These are phyloP conservation scores for Leccinum angustisporum DNA, from an alignment of 1,284 basidiomycete genomes.

Conservation along the genomic window DNA sequence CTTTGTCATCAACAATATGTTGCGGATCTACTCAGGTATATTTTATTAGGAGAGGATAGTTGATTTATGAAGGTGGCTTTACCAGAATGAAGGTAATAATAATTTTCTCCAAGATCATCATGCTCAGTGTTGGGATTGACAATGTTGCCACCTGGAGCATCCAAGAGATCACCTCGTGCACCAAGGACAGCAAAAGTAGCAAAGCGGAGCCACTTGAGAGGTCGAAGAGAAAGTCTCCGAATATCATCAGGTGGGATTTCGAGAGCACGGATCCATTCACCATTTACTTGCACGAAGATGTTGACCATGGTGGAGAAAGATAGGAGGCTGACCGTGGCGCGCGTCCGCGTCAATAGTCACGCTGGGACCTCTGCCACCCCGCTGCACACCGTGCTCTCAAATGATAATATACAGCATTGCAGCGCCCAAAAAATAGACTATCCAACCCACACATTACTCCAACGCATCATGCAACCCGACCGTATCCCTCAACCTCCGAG, in stretches of 20 bases:
- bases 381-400: neutral
- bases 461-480: conserved; percentile 49
- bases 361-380: neutral
- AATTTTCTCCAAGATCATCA: neutral
- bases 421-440: neutral
- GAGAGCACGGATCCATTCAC: neutral
- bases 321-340: neutral
- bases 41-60: neutral
- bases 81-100: neutral
- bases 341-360: no score
- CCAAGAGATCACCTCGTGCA: neutral
- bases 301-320: neutral
- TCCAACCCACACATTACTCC: conserved; percentile 17
- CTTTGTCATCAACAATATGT: neutral
- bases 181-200: neutral
- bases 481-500: conserved; percentile 58
- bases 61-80: neutral
- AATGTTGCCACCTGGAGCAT: neutral
- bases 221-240: neutral
- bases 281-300: neutral
- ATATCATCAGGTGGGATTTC: neutral
- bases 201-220: neutral
- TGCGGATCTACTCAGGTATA: neutral
- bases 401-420: neutral
- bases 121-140: neutral